Evolutionary conservation across 1,284 basidiomycete species (phyloP).

Genomic region (Leccinum angustisporum): DNA sequence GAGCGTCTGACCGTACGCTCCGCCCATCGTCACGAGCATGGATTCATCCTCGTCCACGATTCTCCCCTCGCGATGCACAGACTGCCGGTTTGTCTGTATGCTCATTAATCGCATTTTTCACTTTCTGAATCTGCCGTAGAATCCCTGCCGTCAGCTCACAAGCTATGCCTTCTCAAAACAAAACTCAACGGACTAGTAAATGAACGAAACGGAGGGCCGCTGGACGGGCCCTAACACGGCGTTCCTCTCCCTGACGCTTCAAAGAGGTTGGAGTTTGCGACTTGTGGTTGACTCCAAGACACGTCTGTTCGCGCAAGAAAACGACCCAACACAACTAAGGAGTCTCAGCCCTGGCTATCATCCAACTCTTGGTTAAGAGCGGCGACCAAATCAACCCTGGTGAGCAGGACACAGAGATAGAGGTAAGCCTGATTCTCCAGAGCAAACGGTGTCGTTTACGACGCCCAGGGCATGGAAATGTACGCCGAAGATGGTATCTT

Average conservation of each 20-base stretch:
- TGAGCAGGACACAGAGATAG: conserved; percentile 97
- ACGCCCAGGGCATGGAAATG: conserved; percentile 92
- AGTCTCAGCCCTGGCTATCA: conserved; percentile 97
- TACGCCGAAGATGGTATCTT: conserved; percentile 93
- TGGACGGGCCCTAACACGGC: no score
- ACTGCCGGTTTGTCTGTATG: no score
- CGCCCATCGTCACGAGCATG: no score
- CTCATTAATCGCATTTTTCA: no score
- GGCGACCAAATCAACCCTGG: conserved; percentile 97
- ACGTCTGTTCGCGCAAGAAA: conserved; percentile 98
- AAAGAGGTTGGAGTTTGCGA: conserved; percentile 91
- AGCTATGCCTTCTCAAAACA: background rate
- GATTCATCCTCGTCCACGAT: no score
- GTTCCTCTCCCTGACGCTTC: no score
- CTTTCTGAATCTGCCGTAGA: no score
- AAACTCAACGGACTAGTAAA: no score
- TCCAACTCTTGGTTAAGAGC: conserved; percentile 93
- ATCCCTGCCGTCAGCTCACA: no score
- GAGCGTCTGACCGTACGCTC: no score
- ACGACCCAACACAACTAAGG: conserved; percentile 97
- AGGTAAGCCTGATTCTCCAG: conserved; percentile 50
- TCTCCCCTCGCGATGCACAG: no score
- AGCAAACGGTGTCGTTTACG: conserved; percentile 20
- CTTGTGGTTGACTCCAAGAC: conserved; percentile 97
- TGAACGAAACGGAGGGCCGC: no score